Evolutionary conservation across 192 early-diverging fungal genomes (phyloP).

Genomic region (Backusella parvicylindrica): DNA sequence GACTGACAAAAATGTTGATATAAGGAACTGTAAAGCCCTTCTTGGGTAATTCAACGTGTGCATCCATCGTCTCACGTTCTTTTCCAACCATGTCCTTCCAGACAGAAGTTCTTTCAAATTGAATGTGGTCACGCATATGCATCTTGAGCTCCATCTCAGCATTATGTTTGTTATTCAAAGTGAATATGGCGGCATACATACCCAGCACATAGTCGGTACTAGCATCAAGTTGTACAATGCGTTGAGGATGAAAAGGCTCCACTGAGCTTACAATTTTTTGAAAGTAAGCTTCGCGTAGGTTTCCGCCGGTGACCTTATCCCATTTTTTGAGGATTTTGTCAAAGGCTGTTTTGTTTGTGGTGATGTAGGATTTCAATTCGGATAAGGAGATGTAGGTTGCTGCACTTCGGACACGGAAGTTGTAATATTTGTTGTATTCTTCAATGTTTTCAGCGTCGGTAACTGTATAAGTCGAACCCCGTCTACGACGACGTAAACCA

Average conservation of each 20-base stretch:
- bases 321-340: conserved; percentile 90
- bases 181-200: conserved; percentile 57
- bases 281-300: conserved; percentile 31
- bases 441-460: neutral
- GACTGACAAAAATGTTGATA: conserved; percentile 2
- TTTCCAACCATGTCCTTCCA: conserved; percentile 73
- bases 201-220: conserved; percentile 42
- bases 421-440: conserved; percentile 16
- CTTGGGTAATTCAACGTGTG: conserved; percentile 13
- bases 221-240: conserved; percentile 35
- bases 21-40: neutral
- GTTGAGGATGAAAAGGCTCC: conserved; percentile 47
- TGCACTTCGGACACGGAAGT: conserved; percentile 21
- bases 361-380: conserved; percentile 77
- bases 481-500: neutral
- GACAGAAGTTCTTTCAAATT: conserved; percentile 69
- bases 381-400: conserved; percentile 50
- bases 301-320: conserved; percentile 76
- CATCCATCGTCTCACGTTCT: conserved; percentile 47
- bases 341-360: conserved; percentile 83
- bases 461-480: neutral
- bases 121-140: conserved; percentile 59
- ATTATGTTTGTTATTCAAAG: conserved; percentile 45
- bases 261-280: conserved; percentile 45
- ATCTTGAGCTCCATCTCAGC: conserved; percentile 55